Conservation (phyloP, 129 eudicot species). For the Tanacetum coccineum region DNA sequence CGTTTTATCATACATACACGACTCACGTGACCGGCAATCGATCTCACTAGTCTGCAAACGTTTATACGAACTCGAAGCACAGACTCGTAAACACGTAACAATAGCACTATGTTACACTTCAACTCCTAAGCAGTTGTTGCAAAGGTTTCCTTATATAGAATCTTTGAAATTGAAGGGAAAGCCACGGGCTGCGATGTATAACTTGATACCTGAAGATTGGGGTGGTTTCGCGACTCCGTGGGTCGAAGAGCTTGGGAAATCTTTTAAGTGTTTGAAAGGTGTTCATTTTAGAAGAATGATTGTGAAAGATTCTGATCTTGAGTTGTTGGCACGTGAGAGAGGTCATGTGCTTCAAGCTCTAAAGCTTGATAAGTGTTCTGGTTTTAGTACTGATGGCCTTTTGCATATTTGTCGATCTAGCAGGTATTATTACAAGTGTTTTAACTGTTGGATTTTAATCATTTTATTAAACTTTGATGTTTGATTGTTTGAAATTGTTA, state of each 20-base stretch:
- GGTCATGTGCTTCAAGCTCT: slow-evolving; percentile 57
- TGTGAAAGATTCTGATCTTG: slow-evolving; percentile 68
- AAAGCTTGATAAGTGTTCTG: slow-evolving; percentile 77
- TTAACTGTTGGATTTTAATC: no score
- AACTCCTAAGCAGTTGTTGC: slow-evolving; percentile 52
- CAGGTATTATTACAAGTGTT: slow-evolving; percentile 54
- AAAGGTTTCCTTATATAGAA: slow-evolving; percentile 58
- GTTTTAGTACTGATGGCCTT: slow-evolving; percentile 70
- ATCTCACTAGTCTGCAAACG: slow-evolving; percentile 66
- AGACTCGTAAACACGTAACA: slow-evolving; percentile 73
- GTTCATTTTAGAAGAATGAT: slow-evolving; percentile 79
- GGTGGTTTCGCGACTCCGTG: slow-evolving; percentile 82
- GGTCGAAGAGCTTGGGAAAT: slow-evolving; percentile 51
- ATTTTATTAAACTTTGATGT: not conserved
- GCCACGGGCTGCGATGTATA: slow-evolving; percentile 93
- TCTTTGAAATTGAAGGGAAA: slow-evolving; percentile 72
- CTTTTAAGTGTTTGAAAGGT: slow-evolving; percentile 47
- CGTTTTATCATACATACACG: slow-evolving; percentile 60
- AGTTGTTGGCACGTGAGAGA: slow-evolving; percentile 40
- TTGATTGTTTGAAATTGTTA: not conserved
- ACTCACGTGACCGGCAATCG: slow-evolving; percentile 69
- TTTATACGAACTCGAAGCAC: slow-evolving; percentile 61
- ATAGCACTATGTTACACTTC: slow-evolving; percentile 75
- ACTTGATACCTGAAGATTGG: slow-evolving; percentile 82
- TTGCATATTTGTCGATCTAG: slow-evolving; percentile 47